phyloP scores from a whole-genome alignment of 2,329 filamentous ascomycete species.

The Metarhizium rileyi region DNA sequence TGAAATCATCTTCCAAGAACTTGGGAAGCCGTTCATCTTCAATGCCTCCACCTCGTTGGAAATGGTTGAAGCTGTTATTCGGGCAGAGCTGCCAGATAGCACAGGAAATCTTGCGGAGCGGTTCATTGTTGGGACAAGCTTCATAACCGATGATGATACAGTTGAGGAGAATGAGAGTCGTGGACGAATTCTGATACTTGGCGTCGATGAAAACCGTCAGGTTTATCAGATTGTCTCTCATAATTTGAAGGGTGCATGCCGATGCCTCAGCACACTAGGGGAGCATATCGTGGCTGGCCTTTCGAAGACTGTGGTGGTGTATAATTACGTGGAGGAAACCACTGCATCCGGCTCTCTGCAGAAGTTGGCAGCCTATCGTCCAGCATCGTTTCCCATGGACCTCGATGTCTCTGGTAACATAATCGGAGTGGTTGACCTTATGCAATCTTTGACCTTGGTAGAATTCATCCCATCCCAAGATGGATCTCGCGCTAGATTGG shows the following conservation, averaged over 20 bases:
- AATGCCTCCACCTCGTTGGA: slow-evolving; percentile 44
- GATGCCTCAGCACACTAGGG: slow-evolving; percentile 64
- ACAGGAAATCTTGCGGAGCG: slow-evolving; percentile 55
- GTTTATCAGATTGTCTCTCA: slow-evolving; percentile 63
- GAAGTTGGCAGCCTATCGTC: slow-evolving; percentile 68
- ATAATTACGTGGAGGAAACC: slow-evolving; percentile 46
- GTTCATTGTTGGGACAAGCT: slow-evolving; percentile 87
- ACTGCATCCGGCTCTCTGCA: slow-evolving; percentile 47
- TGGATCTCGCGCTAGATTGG: slow-evolving; percentile 51
- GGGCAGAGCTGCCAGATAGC: slow-evolving; percentile 57
- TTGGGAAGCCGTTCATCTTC: slow-evolving; percentile 60
- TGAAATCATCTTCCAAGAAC: slow-evolving; percentile 73
- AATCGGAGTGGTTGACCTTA: slow-evolving; percentile 82
- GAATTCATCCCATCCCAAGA: slow-evolving; percentile 53
- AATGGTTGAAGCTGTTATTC: slow-evolving; percentile 75
- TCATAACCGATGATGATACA: slow-evolving; percentile 51
- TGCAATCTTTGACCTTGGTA: slow-evolving; percentile 81
- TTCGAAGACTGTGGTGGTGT: slow-evolving; percentile 71
- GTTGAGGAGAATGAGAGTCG: slow-evolving; percentile 36
- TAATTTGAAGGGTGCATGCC: slow-evolving; percentile 68
- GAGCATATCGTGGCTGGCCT: slow-evolving; percentile 76
- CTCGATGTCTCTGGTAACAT: slow-evolving; percentile 62
- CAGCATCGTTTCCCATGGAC: slow-evolving; percentile 75
- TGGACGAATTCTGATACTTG: slow-evolving; percentile 77
- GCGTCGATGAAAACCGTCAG: slow-evolving; percentile 64